Percentiles rank a stretch among this genome's conserved stretches.
These are phyloP conservation scores for Solanum piurae DNA, from an alignment of 257 asterid genomes.

Conservation along the genomic window DNA sequence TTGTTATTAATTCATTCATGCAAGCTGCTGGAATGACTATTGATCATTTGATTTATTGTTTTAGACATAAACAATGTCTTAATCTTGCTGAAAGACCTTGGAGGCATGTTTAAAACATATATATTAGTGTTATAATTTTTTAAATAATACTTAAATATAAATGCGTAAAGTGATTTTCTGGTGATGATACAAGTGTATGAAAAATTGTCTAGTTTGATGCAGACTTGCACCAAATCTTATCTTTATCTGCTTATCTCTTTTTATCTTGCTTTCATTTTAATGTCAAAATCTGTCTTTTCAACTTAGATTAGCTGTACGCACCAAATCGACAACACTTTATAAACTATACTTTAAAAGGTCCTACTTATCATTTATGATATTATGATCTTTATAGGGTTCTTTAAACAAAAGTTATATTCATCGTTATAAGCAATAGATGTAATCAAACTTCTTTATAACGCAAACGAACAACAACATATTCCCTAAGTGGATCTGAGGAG, in stretches of 20 bases:
- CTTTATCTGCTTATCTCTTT: background rate
- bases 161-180: no score
- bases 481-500: no score
- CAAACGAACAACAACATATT: no score
- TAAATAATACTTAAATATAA: no score
- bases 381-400: background rate
- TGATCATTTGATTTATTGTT: constrained; percentile 78
- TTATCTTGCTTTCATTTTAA: background rate
- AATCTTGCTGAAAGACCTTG: constrained; percentile 86
- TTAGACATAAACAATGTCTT: constrained; percentile 58
- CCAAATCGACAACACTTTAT: background rate
- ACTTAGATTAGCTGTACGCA: background rate
- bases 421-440: background rate
- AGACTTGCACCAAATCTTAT: background rate
- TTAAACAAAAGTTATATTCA: background rate
- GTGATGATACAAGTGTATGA: background rate
- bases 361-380: background rate
- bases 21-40: constrained; percentile 84
- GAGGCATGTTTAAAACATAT: constrained; percentile 52
- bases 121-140: no score
- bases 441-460: no score
- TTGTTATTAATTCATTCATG: constrained; percentile 76
- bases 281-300: background rate
- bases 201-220: background rate
- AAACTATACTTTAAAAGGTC: background rate